Evolutionary conservation across 169 alveolate genomes (phyloP), one percentile per base, ranked within the genome.

Genomic region (Plasmodium malariae): DNA sequence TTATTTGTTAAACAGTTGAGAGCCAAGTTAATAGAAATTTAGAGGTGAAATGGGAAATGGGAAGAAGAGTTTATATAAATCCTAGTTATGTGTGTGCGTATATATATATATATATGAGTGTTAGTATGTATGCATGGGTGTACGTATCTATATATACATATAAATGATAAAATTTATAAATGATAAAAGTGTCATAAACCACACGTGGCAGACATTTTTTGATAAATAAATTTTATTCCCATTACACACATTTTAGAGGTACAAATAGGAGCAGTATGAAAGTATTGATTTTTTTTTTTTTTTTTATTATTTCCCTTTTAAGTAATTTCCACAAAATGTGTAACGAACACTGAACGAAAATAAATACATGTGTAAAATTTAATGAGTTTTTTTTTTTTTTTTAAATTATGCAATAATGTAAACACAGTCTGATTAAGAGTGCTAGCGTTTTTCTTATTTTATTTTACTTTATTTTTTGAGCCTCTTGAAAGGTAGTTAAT

Each of bases 141-240:
- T 62, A 30, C 48, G 17, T 43, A 26, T 34, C 26, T 17, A 3
- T 37, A 3, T 37, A 7, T 68, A 17, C 73, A 26, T 40, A 24
- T 68, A 40, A 43, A 28, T 68, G 78, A 24, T 67, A 11, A 74
- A 76, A 45, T 76, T 76, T 76, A 76, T 76, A 76, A 76, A 48
- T 76, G 89, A 76, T 45, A 19, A 76, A 76, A 76, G 45, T 76
- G 89, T 76, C 54, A 24, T 37, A 76, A 76, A 76, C 89, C 89
- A 17, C n/a, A 17, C 11, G 21, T 55, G 76, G 89, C 57, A 69
- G 89, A 76, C 89, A 76, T 62, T 76, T 76, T 76, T 76, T 76
- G 89, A 76, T 40, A 76, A 76, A 62, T 76, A 57, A 76, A 76
- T 14, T 76, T 76, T 76, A 51, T n/a, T n/a, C n/a, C 49, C 59